Percentiles rank a stretch among this genome's conserved stretches.
Conservation (phyloP, 2,329 filamentous ascomycete genomes). For the Venturia pyrina region DNA sequence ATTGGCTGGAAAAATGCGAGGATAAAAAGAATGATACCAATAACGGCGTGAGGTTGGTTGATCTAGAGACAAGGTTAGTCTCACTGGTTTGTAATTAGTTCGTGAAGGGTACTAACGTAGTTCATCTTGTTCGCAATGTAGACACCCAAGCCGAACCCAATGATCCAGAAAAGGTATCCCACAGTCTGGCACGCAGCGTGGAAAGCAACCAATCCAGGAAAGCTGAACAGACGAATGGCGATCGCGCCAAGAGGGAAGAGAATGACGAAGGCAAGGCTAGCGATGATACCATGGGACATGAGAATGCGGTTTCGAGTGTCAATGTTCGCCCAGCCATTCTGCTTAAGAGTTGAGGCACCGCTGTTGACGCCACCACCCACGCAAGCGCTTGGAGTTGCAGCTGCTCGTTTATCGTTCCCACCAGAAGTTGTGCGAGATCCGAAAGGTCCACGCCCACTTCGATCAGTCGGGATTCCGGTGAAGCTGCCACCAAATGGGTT, state of each 20-base stretch:
- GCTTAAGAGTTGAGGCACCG: constrained; percentile 2
- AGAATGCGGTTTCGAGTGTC: constrained; percentile 22
- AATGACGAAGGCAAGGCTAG: constrained; percentile 33
- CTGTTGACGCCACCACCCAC: constrained; percentile 12
- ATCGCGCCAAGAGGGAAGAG: constrained; percentile 37
- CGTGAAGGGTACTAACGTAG: constrained; percentile 3
- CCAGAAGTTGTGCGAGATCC: not conserved
- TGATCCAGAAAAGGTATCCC: constrained; percentile 37
- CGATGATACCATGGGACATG: constrained; percentile 34
- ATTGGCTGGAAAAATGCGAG: constrained; percentile 45
- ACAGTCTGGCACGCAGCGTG: constrained; percentile 39
- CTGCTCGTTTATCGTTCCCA: constrained; percentile 9
- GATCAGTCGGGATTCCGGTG: not conserved
- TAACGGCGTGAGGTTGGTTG: constrained; percentile 38
- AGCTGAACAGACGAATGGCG: constrained; percentile 31
- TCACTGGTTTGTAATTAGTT: not conserved
- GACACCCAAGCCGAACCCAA: constrained; percentile 42
- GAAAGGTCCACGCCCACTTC: not conserved
- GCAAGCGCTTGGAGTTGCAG: constrained; percentile 1
- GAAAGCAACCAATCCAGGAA: constrained; percentile 34
- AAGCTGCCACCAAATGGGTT: constrained; percentile 1
- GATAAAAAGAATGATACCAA: constrained; percentile 43
- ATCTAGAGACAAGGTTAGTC: constrained; percentile 18
- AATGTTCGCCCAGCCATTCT: not conserved
- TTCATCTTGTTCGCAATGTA: constrained; percentile 33